phyloP scores from a whole-genome alignment of 768 basidiomycete genomes.

The Neoboletus magnificus region DNA sequence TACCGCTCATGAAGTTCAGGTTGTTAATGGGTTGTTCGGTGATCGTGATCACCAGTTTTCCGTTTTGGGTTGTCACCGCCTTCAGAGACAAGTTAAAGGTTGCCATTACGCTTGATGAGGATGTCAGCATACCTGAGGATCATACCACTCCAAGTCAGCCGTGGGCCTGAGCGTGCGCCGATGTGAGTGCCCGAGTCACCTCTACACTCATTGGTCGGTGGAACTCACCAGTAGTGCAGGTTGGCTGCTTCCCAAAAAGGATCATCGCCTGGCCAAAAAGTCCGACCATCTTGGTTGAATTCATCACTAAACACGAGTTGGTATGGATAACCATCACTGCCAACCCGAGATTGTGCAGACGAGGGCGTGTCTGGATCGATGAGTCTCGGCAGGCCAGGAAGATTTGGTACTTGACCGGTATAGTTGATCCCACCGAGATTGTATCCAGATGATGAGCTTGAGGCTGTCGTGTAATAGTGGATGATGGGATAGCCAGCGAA shows the following conservation, averaged over 20 bases:
- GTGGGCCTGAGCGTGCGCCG: conserved; percentile 44
- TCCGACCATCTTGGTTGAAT: conserved; percentile 70
- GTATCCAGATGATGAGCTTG: conserved; percentile 46
- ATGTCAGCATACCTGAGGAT: conserved; percentile 50
- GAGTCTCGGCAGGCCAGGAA: conserved; percentile 62
- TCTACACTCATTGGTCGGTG: not conserved
- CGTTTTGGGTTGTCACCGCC: conserved; percentile 70
- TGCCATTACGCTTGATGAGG: not conserved
- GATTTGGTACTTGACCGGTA: conserved; percentile 80
- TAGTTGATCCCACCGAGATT: conserved; percentile 84
- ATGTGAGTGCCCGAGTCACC: conserved; percentile 5
- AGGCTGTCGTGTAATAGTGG: conserved; percentile 41
- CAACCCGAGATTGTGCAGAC: conserved; percentile 52
- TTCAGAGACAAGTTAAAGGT: conserved; percentile 19
- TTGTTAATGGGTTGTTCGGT: conserved; percentile 66
- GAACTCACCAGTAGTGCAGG: conserved; percentile 71
- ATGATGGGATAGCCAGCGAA: conserved; percentile 91
- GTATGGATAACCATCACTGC: conserved; percentile 74
- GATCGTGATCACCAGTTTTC: conserved; percentile 80
- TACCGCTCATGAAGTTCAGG: conserved; percentile 81
- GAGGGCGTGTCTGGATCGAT: conserved; percentile 78
- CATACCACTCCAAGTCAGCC: conserved; percentile 83
- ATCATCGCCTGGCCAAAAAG: conserved; percentile 79
- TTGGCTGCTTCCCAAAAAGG: conserved; percentile 85
- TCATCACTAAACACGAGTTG: conserved; percentile 87